A percentile compares a stretch with the other conserved stretches of the same genome.
phyloP scores from a whole-genome alignment of 2,329 filamentous ascomycete species.

The Leptographium lundbergii region DNA sequence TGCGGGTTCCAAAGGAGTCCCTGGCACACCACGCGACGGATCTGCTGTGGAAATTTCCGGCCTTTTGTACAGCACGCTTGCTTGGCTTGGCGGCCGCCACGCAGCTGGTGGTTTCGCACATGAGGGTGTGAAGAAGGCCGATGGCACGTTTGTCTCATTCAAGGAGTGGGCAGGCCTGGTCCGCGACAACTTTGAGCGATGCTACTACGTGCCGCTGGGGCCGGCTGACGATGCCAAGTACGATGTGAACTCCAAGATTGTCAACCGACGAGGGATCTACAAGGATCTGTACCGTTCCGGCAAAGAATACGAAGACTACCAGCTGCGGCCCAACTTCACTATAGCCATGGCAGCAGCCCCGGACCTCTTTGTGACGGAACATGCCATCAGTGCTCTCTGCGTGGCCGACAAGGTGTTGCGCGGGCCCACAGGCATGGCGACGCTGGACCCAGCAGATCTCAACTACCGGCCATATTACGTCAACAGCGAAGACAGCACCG shows the following conservation, averaged over 20 bases:
- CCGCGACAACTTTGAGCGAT: constrained; percentile 78
- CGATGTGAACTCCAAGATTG: constrained; percentile 63
- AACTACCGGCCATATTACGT: constrained; percentile 93
- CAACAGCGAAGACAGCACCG: constrained; percentile 84
- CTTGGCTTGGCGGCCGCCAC: constrained; percentile 62
- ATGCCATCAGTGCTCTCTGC: constrained; percentile 69
- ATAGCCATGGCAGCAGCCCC: constrained; percentile 94
- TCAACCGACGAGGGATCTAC: constrained; percentile 94
- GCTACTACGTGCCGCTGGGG: constrained; percentile 72
- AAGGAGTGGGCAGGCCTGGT: constrained; percentile 68
- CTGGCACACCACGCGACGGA: constrained; percentile 92
- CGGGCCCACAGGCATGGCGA: constrained; percentile 89
- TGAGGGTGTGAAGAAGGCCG: constrained; percentile 54
- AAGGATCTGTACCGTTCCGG: constrained; percentile 91
- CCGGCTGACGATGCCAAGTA: constrained; percentile 60
- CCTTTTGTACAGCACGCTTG: constrained; percentile 76
- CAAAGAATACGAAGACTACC: constrained; percentile 96
- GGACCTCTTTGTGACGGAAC: constrained; percentile 65
- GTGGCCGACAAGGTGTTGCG: constrained; percentile 68
- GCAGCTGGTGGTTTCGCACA: constrained; percentile 59
- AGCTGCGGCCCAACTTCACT: constrained; percentile 84
- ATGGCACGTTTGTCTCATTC: constrained; percentile 53
- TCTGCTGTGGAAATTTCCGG: constrained; percentile 93
- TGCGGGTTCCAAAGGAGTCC: constrained; percentile 83
- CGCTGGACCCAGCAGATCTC: constrained; percentile 78